A percentile compares a stretch with the other conserved stretches of the same genome.
These are phyloP conservation scores for Trichaptum fuscoviolaceum DNA, from an alignment of 768 basidiomycete species.

Conservation along the genomic window DNA sequence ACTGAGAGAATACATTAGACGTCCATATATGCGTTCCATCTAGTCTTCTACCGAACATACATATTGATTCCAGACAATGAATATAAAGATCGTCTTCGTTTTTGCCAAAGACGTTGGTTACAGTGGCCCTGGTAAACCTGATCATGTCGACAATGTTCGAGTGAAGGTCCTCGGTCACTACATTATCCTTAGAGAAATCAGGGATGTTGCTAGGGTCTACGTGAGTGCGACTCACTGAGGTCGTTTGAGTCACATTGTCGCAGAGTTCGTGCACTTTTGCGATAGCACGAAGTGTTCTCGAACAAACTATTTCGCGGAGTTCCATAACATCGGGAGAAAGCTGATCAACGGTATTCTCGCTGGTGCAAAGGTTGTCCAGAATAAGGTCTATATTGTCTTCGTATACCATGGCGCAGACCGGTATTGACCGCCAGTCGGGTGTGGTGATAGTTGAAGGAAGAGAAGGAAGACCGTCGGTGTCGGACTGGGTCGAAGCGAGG, in stretches of 20 bases:
- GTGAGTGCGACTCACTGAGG: background rate
- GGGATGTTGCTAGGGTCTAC: background rate
- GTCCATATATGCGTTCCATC: background rate
- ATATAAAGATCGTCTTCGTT: background rate
- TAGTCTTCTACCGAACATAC: background rate
- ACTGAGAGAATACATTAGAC: background rate
- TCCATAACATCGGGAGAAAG: background rate
- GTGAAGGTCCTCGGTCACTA: background rate
- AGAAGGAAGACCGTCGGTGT: background rate
- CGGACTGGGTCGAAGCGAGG: no score
- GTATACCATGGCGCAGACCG: background rate
- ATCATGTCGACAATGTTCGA: background rate
- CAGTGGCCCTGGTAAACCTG: background rate
- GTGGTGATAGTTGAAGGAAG: background rate
- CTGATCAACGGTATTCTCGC: background rate
- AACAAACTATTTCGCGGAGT: background rate
- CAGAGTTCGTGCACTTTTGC: background rate
- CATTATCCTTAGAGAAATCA: background rate
- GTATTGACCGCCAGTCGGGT: background rate
- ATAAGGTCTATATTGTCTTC: background rate
- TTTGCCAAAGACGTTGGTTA: background rate
- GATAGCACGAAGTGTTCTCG: background rate
- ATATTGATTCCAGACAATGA: background rate
- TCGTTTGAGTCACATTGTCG: background rate
- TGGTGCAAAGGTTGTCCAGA: background rate